Evolutionary conservation across 768 basidiomycete species (phyloP), one percentile per base, ranked within the genome.

Genomic region (Polyporus arcularius): DNA sequence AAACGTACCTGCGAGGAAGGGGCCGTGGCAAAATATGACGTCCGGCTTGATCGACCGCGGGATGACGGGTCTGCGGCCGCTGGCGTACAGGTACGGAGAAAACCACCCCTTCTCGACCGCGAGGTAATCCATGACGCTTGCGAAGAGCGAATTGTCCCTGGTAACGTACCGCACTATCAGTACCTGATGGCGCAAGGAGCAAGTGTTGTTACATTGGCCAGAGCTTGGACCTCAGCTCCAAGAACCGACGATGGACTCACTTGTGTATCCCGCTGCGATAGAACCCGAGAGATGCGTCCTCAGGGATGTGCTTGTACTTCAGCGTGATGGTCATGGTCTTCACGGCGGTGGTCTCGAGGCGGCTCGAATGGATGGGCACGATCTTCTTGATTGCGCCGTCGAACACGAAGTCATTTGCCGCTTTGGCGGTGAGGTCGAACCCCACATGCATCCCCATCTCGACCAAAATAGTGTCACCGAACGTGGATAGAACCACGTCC

Each of bases 81-180:
- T 86, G 4, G 85, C 85, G 67, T 85, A 88, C 2, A 87, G 74
- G 67, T 87, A 86, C 0, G 85, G 85, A 12, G 80, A 83, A 71
- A 87, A 87, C 86, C 87, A 87, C 14, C 85, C 86, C 70, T 87
- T 86, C 71, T 85, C 82, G 4, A 84, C 74, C 3, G 84, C 78
- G 46, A 88, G 72, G 58, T 87, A 88, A 55, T 86, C 85, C 65
- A 81, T 86, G 18, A 89, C 82, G 8, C 77, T 75, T 40, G 86
- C 72, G 64, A 88, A 87, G 15, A 88, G 71, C 4, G 84, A 84
- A n/a, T 71, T 64, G 65, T 87, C 85, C 57, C 83, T 85, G 46
- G 55, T 14, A 40, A 31, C 50, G 57, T 50, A 26, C 47, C 28
- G 40, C 53, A 16, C 21, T 26, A 58, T 62, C 35, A 62, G 38